Conservation (phyloP, 495 filamentous ascomycete species). For the Parathielavia hyrcaniae region DNA sequence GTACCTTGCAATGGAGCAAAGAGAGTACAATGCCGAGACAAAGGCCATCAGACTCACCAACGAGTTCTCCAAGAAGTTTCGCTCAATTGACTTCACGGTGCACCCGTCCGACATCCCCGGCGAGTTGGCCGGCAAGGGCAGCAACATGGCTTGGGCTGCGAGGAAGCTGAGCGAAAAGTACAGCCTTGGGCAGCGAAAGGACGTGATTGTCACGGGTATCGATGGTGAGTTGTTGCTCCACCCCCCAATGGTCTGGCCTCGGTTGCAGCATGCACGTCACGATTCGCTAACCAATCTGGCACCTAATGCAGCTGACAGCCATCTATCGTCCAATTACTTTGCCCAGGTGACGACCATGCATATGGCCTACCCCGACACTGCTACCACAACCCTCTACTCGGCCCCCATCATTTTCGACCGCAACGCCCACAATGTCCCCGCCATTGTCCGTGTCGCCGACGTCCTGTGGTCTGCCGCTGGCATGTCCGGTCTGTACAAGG, state of each 20-base stretch:
- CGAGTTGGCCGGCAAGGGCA: conserved; percentile 62
- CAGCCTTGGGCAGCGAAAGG: conserved; percentile 42
- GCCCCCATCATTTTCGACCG: conserved; percentile 69
- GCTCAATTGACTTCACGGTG: conserved; percentile 53
- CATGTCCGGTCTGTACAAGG: conserved; percentile 57
- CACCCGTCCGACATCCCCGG: conserved; percentile 56
- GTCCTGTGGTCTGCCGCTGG: conserved; percentile 61
- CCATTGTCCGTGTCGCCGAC: conserved; percentile 62
- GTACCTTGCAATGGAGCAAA: conserved; percentile 65
- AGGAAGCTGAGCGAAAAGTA: conserved; percentile 54
- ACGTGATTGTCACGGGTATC: conserved; percentile 63
- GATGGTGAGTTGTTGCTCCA: conserved; percentile 48
- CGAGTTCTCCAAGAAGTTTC: conserved; percentile 54
- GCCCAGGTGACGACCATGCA: conserved; percentile 55
- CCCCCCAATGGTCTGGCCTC: background rate
- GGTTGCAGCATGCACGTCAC: conserved; percentile 16
- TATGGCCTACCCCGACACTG: conserved; percentile 46
- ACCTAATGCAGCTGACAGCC: conserved; percentile 54
- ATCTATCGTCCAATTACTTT: conserved; percentile 61
- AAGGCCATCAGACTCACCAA: conserved; percentile 52
- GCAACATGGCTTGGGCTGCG: conserved; percentile 61
- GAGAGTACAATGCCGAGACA: conserved; percentile 47
- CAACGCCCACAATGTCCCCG: conserved; percentile 58
- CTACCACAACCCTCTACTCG: conserved; percentile 54
- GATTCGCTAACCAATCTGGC: conserved; percentile 30